Percentiles rank a stretch among this genome's conserved stretches.
Conservation (phyloP, 352 stramenopile genomes). For the Globisporangium lucens region DNA sequence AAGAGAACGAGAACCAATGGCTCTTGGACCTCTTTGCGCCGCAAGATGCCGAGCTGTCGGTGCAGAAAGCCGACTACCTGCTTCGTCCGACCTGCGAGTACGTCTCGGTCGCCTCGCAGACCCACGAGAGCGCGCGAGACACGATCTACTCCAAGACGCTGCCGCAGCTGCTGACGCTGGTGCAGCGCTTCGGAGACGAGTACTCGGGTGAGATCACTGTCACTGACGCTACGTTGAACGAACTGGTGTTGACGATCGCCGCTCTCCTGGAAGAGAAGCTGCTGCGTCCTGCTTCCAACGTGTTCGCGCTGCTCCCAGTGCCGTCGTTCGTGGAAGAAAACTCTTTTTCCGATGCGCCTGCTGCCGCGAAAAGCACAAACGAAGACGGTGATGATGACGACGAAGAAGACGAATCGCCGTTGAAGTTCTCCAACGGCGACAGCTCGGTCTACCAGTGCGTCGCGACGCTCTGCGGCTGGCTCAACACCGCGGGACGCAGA, state of each 20-base stretch:
- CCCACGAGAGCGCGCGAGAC: slow-evolving; percentile 35
- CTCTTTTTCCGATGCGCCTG: slow-evolving; percentile 34
- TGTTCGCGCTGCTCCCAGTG: slow-evolving; percentile 50
- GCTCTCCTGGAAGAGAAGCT: slow-evolving; percentile 57
- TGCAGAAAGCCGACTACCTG: slow-evolving; percentile 39
- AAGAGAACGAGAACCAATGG: slow-evolving; percentile 42
- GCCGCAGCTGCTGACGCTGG: slow-evolving; percentile 37
- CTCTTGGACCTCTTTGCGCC: slow-evolving; percentile 51
- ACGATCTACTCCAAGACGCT: slow-evolving; percentile 54
- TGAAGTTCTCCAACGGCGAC: slow-evolving; percentile 20
- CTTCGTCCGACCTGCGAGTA: slow-evolving; percentile 62
- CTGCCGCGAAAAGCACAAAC: background rate
- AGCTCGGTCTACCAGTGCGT: slow-evolving; percentile 36
- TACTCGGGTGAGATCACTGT: slow-evolving; percentile 18
- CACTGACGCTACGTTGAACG: slow-evolving; percentile 41
- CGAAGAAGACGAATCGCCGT: slow-evolving; percentile 20
- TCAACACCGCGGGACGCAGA: slow-evolving; percentile 24
- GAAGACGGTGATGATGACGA: slow-evolving; percentile 6
- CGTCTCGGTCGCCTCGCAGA: slow-evolving; percentile 61
- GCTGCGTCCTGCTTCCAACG: slow-evolving; percentile 29
- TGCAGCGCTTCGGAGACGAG: slow-evolving; percentile 21
- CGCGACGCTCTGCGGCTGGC: slow-evolving; percentile 40
- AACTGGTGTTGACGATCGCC: slow-evolving; percentile 51
- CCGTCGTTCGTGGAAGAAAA: slow-evolving; percentile 58
- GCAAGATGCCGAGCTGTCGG: slow-evolving; percentile 20